phyloP scores from a whole-genome alignment of 345 rosid species.

The Arabidopsis arenosa region DNA sequence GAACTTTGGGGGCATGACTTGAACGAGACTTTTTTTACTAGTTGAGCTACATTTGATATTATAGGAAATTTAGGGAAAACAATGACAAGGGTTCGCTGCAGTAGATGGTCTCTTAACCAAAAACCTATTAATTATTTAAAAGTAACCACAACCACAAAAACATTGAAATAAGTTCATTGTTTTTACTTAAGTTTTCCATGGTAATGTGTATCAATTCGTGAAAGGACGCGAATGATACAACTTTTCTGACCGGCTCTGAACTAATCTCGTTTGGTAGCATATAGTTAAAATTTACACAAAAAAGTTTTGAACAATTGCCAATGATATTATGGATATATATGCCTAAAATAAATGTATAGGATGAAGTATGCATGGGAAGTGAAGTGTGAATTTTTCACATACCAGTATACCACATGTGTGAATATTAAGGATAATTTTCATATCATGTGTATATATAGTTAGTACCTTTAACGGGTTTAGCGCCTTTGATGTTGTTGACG shows the following conservation, averaged over 20 bases:
- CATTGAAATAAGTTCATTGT: not conserved
- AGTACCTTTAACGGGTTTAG: conserved; percentile 65
- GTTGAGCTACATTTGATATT: not conserved
- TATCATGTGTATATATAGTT: not conserved
- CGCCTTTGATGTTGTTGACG: conserved; percentile 62
- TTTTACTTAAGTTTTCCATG: not conserved
- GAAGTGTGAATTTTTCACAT: conserved; percentile 1
- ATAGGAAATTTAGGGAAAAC: not conserved
- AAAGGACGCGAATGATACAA: not conserved
- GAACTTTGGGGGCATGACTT: not conserved
- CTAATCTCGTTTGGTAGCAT: not conserved
- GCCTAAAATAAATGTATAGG: not conserved
- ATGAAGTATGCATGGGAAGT: not conserved
- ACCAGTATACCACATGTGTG: not conserved
- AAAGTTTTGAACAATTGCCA: not conserved
- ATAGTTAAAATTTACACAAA: not conserved
- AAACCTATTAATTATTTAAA: not conserved
- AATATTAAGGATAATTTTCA: not conserved
- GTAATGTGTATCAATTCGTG: not conserved
- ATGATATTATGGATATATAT: not conserved
- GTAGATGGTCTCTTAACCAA: not conserved
- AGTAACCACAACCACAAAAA: not conserved
- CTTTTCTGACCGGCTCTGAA: not conserved
- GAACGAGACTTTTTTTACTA: not conserved
- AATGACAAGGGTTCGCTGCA: not conserved